phyloP scores from a whole-genome alignment of 2,329 filamentous ascomycete species.

The Diplodia sapinea region DNA sequence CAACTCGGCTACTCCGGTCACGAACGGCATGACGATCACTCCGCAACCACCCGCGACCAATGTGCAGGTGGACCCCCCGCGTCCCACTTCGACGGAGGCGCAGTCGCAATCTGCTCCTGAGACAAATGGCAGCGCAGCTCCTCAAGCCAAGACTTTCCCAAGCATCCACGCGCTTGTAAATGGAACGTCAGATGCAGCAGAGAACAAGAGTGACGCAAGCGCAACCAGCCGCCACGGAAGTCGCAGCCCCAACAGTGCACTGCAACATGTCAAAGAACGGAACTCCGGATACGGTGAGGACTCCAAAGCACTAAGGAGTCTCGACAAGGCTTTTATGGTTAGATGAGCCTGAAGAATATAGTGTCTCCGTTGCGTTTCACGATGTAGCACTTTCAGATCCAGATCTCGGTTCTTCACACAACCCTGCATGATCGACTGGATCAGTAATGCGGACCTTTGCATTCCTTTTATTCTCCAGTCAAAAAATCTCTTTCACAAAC shows the following conservation, averaged over 20 bases:
- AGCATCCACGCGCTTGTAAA: conserved; percentile 59
- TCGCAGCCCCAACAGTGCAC: conserved; percentile 44
- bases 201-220: conserved; percentile 40
- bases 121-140: conserved; percentile 37
- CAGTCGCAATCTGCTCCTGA: conserved; percentile 48
- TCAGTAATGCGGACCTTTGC: background rate
- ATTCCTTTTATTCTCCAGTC: background rate
- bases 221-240: conserved; percentile 50
- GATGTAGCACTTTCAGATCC: background rate
- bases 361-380: conserved; percentile 24
- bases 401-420: conserved; percentile 7
- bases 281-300: conserved; percentile 28
- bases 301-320: conserved; percentile 28
- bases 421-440: background rate
- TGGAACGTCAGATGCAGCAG: conserved; percentile 38
- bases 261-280: conserved; percentile 26
- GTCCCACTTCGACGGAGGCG: conserved; percentile 55
- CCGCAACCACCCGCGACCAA: conserved; percentile 39
- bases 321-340: conserved; percentile 32
- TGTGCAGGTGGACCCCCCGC: conserved; percentile 36
- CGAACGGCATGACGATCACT: conserved; percentile 34
- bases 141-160: conserved; percentile 55
- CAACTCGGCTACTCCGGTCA: conserved; percentile 33
- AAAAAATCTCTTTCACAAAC: conserved; percentile 2
- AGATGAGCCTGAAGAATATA: conserved; percentile 26